phyloP scores from a whole-genome alignment of 2,329 filamentous ascomycete genomes.

The Coniochaeta hoffmannii region DNA sequence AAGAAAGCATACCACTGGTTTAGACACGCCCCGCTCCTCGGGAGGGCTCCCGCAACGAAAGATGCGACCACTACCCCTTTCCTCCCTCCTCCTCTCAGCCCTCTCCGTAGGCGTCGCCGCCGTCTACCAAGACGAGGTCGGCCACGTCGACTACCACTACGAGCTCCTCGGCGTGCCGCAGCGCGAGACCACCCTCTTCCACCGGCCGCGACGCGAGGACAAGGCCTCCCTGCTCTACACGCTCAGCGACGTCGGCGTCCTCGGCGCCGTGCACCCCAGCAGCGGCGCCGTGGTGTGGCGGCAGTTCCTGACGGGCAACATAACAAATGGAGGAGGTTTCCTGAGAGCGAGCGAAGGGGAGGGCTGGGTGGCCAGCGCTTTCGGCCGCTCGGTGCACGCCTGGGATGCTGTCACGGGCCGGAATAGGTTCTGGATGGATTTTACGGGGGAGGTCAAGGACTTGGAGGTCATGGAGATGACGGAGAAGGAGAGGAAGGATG shows the following conservation, averaged over 20 bases:
- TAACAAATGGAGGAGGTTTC: constrained; percentile 42
- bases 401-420: constrained; percentile 83
- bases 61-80: constrained; percentile 12
- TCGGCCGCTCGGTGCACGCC: constrained; percentile 61
- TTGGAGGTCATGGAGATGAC: constrained; percentile 71
- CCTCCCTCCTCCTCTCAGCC: constrained; percentile 23
- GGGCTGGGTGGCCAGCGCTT: constrained; percentile 67
- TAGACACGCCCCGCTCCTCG: neutral
- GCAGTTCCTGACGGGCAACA: constrained; percentile 56
- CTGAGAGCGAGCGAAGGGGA: constrained; percentile 73
- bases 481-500: constrained; percentile 57
- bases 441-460: constrained; percentile 54
- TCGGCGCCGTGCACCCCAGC: constrained; percentile 85
- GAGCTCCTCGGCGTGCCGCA: constrained; percentile 78
- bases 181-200: constrained; percentile 85
- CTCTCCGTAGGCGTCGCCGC: constrained; percentile 50
- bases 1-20: neutral
- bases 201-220: constrained; percentile 72
- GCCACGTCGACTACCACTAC: constrained; percentile 87
- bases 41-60: neutral
- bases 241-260: constrained; percentile 71
- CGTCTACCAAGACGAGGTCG: constrained; percentile 86
- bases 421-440: constrained; percentile 63
- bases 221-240: constrained; percentile 89
- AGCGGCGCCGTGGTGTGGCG: constrained; percentile 83